Evolutionary conservation across 2,329 filamentous ascomycete species (phyloP), one percentile per base, ranked within the genome.

Genomic region (Phialemoniopsis sp.): DNA sequence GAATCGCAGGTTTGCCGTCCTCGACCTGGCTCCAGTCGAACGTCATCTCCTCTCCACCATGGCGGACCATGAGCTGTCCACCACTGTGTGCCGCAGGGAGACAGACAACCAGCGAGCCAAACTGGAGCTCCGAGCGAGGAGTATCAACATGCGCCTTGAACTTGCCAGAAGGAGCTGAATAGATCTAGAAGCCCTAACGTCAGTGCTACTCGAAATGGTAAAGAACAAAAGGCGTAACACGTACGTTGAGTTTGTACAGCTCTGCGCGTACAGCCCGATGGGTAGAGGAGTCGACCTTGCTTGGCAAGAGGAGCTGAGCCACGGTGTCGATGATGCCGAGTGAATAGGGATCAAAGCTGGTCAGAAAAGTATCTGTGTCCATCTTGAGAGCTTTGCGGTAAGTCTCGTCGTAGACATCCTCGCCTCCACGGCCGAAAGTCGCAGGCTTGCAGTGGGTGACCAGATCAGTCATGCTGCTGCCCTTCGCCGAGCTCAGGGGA

Each of bases 201-300:
- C 5, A 21, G 29, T 16, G 37, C 10, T 4, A 39, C 15, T 19
- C 17, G 18, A 29, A n/a, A 12, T 14, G 29, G n/a, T 16, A 32
- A 31, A n/a, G 18, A 28, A 28, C 12, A 3, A 26, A 29, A 13
- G 14, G 13, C 16, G 38, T 26, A 13, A 32, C 5, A 46, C 53
- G 33, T 38, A 75, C 68, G 46, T 80, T 80, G 14, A 80, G 53
- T 44, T 78, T 78, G 51, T 78, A 79, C 3, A 81, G 55, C 54
- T 80, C 73, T 0, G 74, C 74, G 4, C 54, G 55, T 2, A 80
- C 54, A 7, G 62, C 62, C 1, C 57, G 48, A 4, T 51, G 42
- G 2, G 47, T 58, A 1, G 62, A 60, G 2, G 35, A 13, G 4
- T 45, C 38, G 13, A 28, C 4, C 4, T 47, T 15, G 32, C 34